phyloP scores from a whole-genome alignment of 805 yeast species.

The Metschnikowia arizonensis region DNA sequence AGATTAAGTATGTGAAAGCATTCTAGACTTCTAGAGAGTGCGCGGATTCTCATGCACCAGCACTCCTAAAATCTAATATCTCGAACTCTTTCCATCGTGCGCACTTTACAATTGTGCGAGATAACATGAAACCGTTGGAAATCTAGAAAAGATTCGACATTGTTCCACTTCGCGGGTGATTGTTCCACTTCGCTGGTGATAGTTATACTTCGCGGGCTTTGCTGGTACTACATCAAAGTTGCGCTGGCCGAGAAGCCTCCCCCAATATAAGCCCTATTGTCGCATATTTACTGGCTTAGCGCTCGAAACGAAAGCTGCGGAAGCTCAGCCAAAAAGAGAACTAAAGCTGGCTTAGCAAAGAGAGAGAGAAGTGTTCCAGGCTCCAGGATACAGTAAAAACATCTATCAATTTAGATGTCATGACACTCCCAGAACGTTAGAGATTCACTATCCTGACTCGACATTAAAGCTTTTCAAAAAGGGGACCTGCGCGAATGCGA shows the following conservation, averaged over 20 bases:
- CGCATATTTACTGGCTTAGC: slow-evolving; percentile 1
- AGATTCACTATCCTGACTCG: not conserved
- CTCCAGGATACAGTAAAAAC: not conserved
- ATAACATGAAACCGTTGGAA: not conserved
- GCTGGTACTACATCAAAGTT: not conserved
- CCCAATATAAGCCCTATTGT: not conserved
- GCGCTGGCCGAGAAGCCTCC: not conserved
- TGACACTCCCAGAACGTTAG: not conserved
- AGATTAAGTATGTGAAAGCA: not conserved
- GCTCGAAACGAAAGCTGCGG: slow-evolving; percentile 3
- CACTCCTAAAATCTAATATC: not conserved
- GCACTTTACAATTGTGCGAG: not conserved
- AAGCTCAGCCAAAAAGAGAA: not conserved
- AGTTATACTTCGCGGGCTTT: not conserved
- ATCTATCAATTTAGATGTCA: not conserved
- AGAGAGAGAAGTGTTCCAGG: not conserved
- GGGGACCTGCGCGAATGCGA: not conserved
- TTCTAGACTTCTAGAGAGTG: not conserved
- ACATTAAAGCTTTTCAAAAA: not conserved
- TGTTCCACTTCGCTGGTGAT: not conserved
- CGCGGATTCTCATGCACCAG: not conserved
- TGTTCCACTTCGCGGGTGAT: not conserved
- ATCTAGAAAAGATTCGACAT: not conserved
- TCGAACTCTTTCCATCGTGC: no score
- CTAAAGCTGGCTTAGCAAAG: not conserved